Evolutionary conservation across 2,329 filamentous ascomycete genomes (phyloP).

Genomic region (Emmonsiellopsis sp.): DNA sequence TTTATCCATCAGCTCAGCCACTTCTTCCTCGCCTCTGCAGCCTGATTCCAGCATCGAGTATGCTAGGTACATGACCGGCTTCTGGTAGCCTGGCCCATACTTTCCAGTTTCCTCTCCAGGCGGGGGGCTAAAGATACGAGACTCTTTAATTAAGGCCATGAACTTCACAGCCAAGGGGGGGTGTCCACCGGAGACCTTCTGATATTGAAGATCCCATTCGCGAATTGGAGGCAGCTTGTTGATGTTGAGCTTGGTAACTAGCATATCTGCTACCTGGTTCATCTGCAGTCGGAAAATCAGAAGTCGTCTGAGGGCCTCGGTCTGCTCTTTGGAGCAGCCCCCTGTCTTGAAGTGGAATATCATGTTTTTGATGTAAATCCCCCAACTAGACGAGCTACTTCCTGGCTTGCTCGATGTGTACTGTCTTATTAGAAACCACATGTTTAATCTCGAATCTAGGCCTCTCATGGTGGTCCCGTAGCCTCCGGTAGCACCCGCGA

Average conservation of each 20-base stretch:
- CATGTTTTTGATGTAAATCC: background rate
- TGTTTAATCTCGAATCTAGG: background rate
- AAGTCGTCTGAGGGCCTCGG: background rate
- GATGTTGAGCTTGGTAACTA: background rate
- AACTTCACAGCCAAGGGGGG: too few relatives aligned
- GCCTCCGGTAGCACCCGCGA: background rate
- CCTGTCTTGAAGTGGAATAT: background rate
- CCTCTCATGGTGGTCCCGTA: background rate
- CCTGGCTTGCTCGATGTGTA: background rate
- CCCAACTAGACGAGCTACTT: background rate
- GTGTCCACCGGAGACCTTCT: too few relatives aligned
- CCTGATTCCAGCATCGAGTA: too few relatives aligned
- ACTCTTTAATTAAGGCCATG: too few relatives aligned
- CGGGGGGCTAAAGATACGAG: too few relatives aligned
- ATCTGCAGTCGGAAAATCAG: background rate
- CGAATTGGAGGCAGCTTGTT: background rate
- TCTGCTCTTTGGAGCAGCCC: background rate
- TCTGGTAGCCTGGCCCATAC: too few relatives aligned
- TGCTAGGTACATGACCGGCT: too few relatives aligned
- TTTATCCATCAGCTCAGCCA: too few relatives aligned
- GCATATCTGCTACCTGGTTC: background rate
- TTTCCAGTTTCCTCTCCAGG: too few relatives aligned
- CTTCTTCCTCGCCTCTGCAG: too few relatives aligned
- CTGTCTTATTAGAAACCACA: background rate
- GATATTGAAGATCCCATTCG: background rate